Percentiles rank a stretch among this genome's conserved stretches.
Evolutionary conservation across 1,284 basidiomycete genomes (phyloP).

Genomic region (Trichosporon inkin): DNA sequence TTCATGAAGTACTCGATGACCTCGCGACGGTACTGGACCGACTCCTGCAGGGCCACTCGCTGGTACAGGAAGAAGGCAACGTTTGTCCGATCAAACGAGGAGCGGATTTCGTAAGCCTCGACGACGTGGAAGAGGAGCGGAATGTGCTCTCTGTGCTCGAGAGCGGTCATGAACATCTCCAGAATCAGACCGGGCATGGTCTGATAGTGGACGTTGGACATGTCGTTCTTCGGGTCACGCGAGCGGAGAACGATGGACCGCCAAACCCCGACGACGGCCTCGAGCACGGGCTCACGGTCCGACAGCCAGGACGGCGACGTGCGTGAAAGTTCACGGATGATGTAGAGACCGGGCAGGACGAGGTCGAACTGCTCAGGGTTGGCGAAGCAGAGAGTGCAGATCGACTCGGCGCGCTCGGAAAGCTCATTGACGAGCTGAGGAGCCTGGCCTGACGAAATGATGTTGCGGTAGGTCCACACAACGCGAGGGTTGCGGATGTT

Average conservation of each 20-base stretch:
- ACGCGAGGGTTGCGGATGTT: slow-evolving; percentile 70
- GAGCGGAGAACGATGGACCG: slow-evolving; percentile 51
- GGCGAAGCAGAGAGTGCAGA: slow-evolving; percentile 61
- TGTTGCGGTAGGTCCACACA: slow-evolving; percentile 72
- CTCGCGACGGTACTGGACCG: slow-evolving; percentile 67
- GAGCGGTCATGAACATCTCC: slow-evolving; percentile 65
- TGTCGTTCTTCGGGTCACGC: slow-evolving; percentile 41
- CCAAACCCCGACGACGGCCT: slow-evolving; percentile 70
- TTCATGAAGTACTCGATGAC: slow-evolving; percentile 79
- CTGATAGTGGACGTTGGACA: slow-evolving; percentile 54
- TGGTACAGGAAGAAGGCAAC: slow-evolving; percentile 85
- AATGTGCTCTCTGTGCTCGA: slow-evolving; percentile 66
- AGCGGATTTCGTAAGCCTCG: slow-evolving; percentile 72
- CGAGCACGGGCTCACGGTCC: slow-evolving; percentile 59
- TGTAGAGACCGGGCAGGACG: slow-evolving; percentile 64
- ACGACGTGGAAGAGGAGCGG: slow-evolving; percentile 87
- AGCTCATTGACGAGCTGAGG: slow-evolving; percentile 72
- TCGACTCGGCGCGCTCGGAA: slow-evolving; percentile 59
- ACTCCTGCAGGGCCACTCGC: slow-evolving; percentile 64
- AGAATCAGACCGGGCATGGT: slow-evolving; percentile 68
- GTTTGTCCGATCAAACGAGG: slow-evolving; percentile 75
- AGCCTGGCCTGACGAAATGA: slow-evolving; percentile 71
- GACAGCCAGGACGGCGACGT: slow-evolving; percentile 59
- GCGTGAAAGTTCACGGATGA: slow-evolving; percentile 72
- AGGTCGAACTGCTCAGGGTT: slow-evolving; percentile 57